Evolutionary conservation across 768 basidiomycete species (phyloP).

Genomic region (Steccherinum ochraceum): DNA sequence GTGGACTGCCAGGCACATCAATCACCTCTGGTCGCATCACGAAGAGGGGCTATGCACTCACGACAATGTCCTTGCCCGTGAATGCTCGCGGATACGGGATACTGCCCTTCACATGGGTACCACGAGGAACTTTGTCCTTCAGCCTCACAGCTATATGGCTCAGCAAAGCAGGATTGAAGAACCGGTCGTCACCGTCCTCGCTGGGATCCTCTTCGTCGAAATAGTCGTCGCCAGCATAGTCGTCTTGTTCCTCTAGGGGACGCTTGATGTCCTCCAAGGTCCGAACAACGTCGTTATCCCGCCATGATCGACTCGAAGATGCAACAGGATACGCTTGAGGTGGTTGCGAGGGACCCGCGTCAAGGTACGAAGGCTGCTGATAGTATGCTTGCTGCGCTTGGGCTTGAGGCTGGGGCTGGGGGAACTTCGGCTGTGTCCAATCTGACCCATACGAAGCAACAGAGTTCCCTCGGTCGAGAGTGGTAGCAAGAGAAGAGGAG

Average conservation of each 20-base stretch:
- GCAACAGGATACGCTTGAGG: constrained; percentile 15
- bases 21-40: constrained; percentile 5
- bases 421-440: constrained; percentile 13
- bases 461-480: constrained; percentile 26
- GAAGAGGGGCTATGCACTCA: constrained; percentile 38
- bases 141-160: constrained; percentile 86
- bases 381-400: constrained; percentile 2
- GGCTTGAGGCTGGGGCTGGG: constrained; percentile 6
- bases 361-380: constrained; percentile 22
- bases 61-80: constrained; percentile 92
- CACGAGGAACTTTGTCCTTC: constrained; percentile 83
- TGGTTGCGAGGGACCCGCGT: constrained; percentile 26
- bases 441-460: constrained; percentile 20
- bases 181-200: constrained; percentile 56
- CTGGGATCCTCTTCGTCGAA: constrained; percentile 51
- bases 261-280: constrained; percentile 26
- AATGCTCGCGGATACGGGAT: constrained; percentile 88
- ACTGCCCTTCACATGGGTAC: constrained; percentile 86
- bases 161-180: constrained; percentile 84
- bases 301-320: constrained; percentile 15
- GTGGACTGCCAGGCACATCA: constrained; percentile 52
- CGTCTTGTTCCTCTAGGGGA: constrained; percentile 38
- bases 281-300: constrained; percentile 21
- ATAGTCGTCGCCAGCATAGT: constrained; percentile 45
- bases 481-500: constrained; percentile 17